These are phyloP conservation scores for Saturnispora galanensis DNA, from an alignment of 805 yeast species.

Conservation along the genomic window DNA sequence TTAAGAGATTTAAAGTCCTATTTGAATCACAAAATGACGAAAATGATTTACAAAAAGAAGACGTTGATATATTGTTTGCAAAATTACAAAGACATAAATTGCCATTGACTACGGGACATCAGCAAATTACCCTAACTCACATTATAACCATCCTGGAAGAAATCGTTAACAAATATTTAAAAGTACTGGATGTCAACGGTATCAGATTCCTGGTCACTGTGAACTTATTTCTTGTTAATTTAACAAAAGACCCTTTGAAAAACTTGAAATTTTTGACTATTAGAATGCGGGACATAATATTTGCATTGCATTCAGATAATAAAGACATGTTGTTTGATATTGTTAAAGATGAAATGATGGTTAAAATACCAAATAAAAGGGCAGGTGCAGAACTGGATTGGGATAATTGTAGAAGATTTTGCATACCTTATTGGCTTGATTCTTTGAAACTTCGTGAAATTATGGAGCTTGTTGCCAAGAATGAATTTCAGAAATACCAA, in stretches of 20 bases:
- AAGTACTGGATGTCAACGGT: constrained; percentile 54
- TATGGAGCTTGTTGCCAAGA: constrained; percentile 63
- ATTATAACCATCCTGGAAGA: constrained; percentile 56
- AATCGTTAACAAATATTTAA: constrained; percentile 35
- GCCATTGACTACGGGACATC: constrained; percentile 83
- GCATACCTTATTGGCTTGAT: constrained; percentile 64
- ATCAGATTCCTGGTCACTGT: constrained; percentile 61
- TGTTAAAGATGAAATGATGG: constrained; percentile 32
- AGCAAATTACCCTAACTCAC: constrained; percentile 71
- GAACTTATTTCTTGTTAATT: constrained; percentile 45
- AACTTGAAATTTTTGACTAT: constrained; percentile 27
- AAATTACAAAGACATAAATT: constrained; percentile 54
- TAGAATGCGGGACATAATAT: constrained; percentile 70
- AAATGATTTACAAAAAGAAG: constrained; percentile 15
- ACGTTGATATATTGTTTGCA: constrained; percentile 40
- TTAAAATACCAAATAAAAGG: constrained; percentile 9
- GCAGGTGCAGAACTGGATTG: constrained; percentile 39
- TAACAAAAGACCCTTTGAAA: constrained; percentile 21
- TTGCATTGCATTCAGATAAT: constrained; percentile 81
- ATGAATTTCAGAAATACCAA: constrained; percentile 41
- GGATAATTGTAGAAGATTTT: constrained; percentile 48
- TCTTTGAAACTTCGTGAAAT: constrained; percentile 35
- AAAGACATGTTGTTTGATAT: constrained; percentile 53
- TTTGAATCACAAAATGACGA: constrained; percentile 13
- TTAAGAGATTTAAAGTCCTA: neutral